phyloP scores from a whole-genome alignment of 768 basidiomycete species.

The Russula foetens region DNA sequence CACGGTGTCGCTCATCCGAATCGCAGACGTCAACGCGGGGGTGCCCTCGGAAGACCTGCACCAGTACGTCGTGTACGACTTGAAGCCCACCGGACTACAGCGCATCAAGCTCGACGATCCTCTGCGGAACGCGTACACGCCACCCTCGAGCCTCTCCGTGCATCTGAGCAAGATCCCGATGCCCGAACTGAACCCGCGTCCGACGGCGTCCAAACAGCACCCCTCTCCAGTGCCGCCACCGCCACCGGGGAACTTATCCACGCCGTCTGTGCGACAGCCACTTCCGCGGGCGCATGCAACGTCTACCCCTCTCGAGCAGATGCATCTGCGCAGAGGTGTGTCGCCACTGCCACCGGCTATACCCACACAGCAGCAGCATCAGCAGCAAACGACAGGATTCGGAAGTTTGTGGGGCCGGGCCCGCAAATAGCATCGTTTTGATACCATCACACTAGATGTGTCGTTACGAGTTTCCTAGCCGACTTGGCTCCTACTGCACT shows the following conservation, averaged over 20 bases:
- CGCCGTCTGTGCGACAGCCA: background rate
- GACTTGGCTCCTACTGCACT: background rate
- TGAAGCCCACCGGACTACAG: slow-evolving; percentile 37
- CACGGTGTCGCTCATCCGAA: background rate
- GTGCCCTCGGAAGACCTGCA: slow-evolving; percentile 49
- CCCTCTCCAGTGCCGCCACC: background rate
- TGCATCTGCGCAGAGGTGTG: background rate
- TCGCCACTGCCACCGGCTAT: background rate
- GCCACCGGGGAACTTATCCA: background rate
- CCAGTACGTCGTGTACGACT: slow-evolving; percentile 73
- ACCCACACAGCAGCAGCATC: background rate
- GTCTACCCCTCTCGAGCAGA: background rate
- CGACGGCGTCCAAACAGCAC: slow-evolving; percentile 24
- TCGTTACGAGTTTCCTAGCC: background rate
- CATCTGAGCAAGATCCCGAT: slow-evolving; percentile 84
- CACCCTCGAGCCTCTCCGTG: slow-evolving; percentile 58
- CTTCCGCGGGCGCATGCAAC: background rate
- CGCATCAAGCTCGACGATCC: slow-evolving; percentile 57
- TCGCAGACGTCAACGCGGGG: slow-evolving; percentile 25
- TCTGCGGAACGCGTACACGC: slow-evolving; percentile 41
- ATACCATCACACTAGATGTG: background rate
- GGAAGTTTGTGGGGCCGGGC: slow-evolving; percentile 3
- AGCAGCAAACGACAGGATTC: background rate
- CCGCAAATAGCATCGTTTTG: background rate
- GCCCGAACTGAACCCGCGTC: slow-evolving; percentile 67